Evolutionary conservation across 2,329 filamentous ascomycete genomes (phyloP).

Genomic region (Aureobasidium sp.): DNA sequence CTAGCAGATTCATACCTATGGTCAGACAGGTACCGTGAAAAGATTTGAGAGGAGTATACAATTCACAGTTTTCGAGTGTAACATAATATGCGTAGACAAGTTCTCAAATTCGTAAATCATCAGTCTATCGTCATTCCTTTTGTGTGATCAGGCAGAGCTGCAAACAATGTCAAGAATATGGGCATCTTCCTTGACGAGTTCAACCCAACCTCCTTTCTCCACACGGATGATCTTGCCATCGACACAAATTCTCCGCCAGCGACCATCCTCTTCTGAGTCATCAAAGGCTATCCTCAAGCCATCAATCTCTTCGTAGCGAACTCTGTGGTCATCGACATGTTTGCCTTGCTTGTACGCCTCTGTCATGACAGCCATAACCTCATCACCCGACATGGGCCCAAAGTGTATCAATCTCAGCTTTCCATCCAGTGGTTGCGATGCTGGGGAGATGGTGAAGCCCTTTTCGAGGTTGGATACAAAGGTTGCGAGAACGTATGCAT

Average conservation of each 20-base stretch:
- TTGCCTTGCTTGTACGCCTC: conserved; percentile 63
- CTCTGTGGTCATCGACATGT: conserved; percentile 59
- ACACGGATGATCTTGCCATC: conserved; percentile 89
- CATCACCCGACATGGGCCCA: conserved; percentile 68
- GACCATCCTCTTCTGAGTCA: conserved; percentile 73
- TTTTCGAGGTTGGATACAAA: conserved; percentile 85
- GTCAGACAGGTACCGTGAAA: no score
- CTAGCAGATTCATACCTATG: no score
- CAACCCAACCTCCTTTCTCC: conserved; percentile 75
- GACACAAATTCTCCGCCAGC: conserved; percentile 90
- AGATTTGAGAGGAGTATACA: no score
- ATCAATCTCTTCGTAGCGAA: conserved; percentile 78
- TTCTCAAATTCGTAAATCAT: not conserved
- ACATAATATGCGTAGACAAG: not conserved
- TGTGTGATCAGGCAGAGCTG: not conserved
- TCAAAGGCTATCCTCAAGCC: conserved; percentile 71
- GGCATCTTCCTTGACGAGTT: conserved; percentile 59
- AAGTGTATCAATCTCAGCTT: conserved; percentile 80
- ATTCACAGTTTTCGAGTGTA: not conserved
- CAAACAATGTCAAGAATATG: conserved; percentile 43
- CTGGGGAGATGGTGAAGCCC: conserved; percentile 84
- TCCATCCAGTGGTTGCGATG: conserved; percentile 74
- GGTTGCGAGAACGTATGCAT: conserved; percentile 81
- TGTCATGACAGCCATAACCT: conserved; percentile 81
- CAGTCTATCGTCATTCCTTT: not conserved